Conservation (phyloP, 805 yeast genomes). For the Ogataea haglerorum region DNA sequence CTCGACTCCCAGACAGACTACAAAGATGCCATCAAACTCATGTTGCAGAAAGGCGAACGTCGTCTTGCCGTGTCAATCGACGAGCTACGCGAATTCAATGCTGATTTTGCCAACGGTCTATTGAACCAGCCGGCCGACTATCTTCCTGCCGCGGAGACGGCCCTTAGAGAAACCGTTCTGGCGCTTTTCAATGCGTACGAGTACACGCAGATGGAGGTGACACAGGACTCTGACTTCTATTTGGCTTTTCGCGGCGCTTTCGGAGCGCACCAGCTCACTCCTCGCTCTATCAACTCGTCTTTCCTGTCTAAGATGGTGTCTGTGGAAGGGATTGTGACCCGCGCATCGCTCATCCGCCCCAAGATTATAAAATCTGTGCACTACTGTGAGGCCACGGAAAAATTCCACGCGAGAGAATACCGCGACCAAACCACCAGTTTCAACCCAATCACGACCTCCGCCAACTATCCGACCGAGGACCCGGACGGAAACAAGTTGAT, state of each 20-base stretch:
- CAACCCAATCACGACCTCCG: slow-evolving; percentile 77
- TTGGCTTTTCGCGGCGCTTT: slow-evolving; percentile 87
- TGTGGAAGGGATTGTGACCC: slow-evolving; percentile 92
- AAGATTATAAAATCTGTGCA: slow-evolving; percentile 89
- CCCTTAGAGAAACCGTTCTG: slow-evolving; percentile 73
- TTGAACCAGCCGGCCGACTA: slow-evolving; percentile 76
- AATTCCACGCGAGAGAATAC: slow-evolving; percentile 88
- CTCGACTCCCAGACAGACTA: slow-evolving; percentile 52
- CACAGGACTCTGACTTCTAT: slow-evolving; percentile 62
- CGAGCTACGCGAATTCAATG: slow-evolving; percentile 81
- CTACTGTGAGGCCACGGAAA: slow-evolving; percentile 78
- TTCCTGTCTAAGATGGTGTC: slow-evolving; percentile 80
- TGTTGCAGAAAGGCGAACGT: slow-evolving; percentile 64
- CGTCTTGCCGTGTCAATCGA: slow-evolving; percentile 78
- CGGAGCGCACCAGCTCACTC: slow-evolving; percentile 83
- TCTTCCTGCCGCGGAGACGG: slow-evolving; percentile 86
- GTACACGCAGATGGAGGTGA: slow-evolving; percentile 48
- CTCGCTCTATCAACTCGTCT: slow-evolving; percentile 77
- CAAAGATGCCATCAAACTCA: slow-evolving; percentile 63
- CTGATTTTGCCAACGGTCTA: slow-evolving; percentile 70
- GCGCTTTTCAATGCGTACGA: slow-evolving; percentile 66
- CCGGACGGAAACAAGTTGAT: slow-evolving; percentile 82
- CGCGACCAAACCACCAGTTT: slow-evolving; percentile 90
- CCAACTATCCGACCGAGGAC: slow-evolving; percentile 90
- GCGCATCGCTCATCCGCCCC: slow-evolving; percentile 91